A percentile compares a stretch with the other conserved stretches of the same genome.
phyloP scores from a whole-genome alignment of 176 grass and related monocot species.

The Oryza meridionalis region DNA sequence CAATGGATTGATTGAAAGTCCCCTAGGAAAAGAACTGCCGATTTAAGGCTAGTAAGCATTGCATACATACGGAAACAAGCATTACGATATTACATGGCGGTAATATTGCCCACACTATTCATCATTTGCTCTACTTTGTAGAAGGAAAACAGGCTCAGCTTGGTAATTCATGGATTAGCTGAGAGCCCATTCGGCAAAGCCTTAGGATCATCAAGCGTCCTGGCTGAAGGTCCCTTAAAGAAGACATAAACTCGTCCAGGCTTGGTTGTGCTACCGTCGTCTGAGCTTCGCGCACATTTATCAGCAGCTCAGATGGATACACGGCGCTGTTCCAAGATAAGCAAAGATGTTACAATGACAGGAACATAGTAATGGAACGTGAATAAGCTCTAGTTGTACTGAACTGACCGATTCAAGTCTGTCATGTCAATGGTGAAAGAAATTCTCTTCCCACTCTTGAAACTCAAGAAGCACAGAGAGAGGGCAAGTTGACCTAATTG shows the following conservation, averaged over 20 bases:
- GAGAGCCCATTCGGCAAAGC: constrained; percentile 63
- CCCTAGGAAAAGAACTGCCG: neutral
- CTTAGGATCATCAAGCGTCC: constrained; percentile 58
- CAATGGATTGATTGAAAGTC: neutral
- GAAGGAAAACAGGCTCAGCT: neutral
- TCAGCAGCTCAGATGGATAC: constrained; percentile 73
- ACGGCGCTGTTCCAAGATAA: constrained; percentile 59
- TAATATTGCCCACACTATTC: neutral
- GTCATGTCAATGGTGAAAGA: constrained; percentile 68
- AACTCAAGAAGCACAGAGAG: constrained; percentile 63
- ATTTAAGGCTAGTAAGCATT: neutral
- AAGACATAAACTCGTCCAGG: constrained; percentile 37
- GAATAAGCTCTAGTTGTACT: constrained; percentile 20
- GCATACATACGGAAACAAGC: neutral
- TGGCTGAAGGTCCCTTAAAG: constrained; percentile 56
- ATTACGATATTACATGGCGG: neutral
- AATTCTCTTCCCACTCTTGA: constrained; percentile 60
- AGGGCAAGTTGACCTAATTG: constrained; percentile 65
- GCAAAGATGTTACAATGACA: constrained; percentile 12
- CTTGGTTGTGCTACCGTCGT: constrained; percentile 56
- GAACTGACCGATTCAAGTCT: constrained; percentile 71
- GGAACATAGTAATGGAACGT: neutral
- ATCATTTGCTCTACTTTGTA: neutral
- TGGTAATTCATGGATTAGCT: constrained; percentile 32
- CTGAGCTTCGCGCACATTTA: constrained; percentile 49